Base-by-base conservation (phyloP, 2,329 filamentous ascomycete species). In the Talaromyces sp. region DNA sequence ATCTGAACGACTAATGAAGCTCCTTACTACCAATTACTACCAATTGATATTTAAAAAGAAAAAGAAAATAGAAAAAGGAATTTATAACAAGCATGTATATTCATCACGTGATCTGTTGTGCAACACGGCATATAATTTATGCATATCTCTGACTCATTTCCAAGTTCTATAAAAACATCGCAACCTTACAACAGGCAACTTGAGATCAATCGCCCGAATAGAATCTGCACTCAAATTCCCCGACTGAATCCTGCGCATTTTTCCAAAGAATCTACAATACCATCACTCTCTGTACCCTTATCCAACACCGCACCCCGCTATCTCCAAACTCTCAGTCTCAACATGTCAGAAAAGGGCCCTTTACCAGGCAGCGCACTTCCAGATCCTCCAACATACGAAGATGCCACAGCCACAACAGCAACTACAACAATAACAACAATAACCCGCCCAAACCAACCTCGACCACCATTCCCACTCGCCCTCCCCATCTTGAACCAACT, bases 401-500 rank as follows among this genome's bases (percentile, higher is more conserved):
- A 47, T 39, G 52, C 62, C 10, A 62, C 59, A 16, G 43, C 59
- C 4, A 39, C 62, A 22, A n/a, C 59, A 9, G 24, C 41, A 37
- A 45, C 19, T 1, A 63, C n/a, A 13, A 63, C 60, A 16, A n/a
- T n/a, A n/a, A 27, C 60, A 11, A 43, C 60, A 19, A 37, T 33
- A 61, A n/a, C 49, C n/a, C 14, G 43, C 37, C n/a, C 60, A n/a
- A 54, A 67, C 52, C 68, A 68, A 10, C 75, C 78, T 33, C 77
- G 76, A 58, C 75, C 76, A 60, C 77, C 77, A 57, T 80, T 78
- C 54, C 90, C 91, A 1, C 86, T 98, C 67, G 85, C 92, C 67
- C 84, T 98, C 19, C 93, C 94, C 16, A 89, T 93, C 64, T 82
- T 99, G 66, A 86, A 86, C 71, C 83, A 89, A 72, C 86, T 99